Conservation (phyloP, 768 basidiomycete species). For the Boletus patriciae region DNA sequence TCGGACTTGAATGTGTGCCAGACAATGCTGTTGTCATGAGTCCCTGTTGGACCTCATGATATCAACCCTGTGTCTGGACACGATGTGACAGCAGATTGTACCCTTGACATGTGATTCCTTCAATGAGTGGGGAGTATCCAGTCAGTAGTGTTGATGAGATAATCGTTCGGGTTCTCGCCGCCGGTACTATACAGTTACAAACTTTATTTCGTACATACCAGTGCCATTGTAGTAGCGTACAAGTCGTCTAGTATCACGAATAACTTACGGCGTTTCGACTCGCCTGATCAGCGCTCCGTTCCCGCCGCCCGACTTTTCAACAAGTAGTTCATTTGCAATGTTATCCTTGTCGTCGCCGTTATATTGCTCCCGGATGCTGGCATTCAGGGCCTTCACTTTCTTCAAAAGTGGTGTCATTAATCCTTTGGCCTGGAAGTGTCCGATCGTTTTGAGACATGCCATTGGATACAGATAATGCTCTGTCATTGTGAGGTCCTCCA, state of each 20-base stretch:
- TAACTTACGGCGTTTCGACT: no score
- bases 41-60: neutral
- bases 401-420: neutral
- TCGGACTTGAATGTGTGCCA: neutral
- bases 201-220: no score
- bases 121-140: neutral
- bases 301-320: no score
- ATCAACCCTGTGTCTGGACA: neutral
- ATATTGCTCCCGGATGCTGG: neutral
- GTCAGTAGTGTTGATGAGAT: no score
- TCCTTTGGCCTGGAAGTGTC: neutral
- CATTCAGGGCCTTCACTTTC: neutral
- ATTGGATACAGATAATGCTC: conserved; percentile 1
- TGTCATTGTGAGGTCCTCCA: neutral
- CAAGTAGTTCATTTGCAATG: neutral
- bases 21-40: neutral
- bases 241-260: no score
- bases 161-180: no score
- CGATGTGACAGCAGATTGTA: neutral
- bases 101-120: neutral
- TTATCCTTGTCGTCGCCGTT: neutral
- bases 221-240: no score
- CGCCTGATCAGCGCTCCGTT: no score
- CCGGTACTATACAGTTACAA: no score
- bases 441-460: neutral